These are phyloP conservation scores for Didymella keratinophila DNA, from an alignment of 2,329 filamentous ascomycete genomes.

Conservation along the genomic window DNA sequence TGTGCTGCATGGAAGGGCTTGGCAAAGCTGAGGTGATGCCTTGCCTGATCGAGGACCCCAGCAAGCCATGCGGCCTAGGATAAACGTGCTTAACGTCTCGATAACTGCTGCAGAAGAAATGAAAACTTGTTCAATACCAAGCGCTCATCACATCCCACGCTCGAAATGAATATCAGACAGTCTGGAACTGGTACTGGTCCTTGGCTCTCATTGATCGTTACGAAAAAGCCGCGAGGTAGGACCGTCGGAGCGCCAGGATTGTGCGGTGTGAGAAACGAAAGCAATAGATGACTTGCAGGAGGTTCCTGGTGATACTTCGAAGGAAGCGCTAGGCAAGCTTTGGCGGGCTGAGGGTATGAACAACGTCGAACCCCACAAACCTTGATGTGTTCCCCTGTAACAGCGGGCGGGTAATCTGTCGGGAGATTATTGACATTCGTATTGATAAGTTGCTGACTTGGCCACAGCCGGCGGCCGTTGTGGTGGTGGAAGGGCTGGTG, in stretches of 20 bases:
- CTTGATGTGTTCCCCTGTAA: slow-evolving; percentile 21
- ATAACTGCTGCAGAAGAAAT: neutral
- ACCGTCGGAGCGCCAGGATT: slow-evolving; percentile 6
- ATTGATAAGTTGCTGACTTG: slow-evolving; percentile 25
- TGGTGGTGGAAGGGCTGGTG: slow-evolving; percentile 3
- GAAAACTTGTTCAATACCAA: neutral
- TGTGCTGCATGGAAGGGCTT: slow-evolving; percentile 17
- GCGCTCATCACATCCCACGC: neutral
- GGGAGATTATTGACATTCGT: slow-evolving; percentile 30
- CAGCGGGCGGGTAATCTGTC: slow-evolving; percentile 35
- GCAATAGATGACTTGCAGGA: slow-evolving; percentile 26
- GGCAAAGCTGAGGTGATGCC: slow-evolving; percentile 20
- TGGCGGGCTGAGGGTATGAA: slow-evolving; percentile 17
- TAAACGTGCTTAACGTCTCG: neutral
- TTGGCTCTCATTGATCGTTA: slow-evolving; percentile 1
- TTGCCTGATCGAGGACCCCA: slow-evolving; percentile 7
- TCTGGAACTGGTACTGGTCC: neutral
- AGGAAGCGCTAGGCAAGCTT: slow-evolving; percentile 24
- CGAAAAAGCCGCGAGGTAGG: slow-evolving; percentile 12
- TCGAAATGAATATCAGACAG: neutral
- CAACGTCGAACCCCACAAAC: slow-evolving; percentile 32
- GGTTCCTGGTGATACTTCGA: slow-evolving; percentile 11
- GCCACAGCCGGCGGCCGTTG: slow-evolving; percentile 21
- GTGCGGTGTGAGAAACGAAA: slow-evolving; percentile 17
- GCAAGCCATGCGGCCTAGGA: slow-evolving; percentile 4